Conservation (phyloP, 2,329 filamentous ascomycete species). For the Clonostachys sp. region DNA sequence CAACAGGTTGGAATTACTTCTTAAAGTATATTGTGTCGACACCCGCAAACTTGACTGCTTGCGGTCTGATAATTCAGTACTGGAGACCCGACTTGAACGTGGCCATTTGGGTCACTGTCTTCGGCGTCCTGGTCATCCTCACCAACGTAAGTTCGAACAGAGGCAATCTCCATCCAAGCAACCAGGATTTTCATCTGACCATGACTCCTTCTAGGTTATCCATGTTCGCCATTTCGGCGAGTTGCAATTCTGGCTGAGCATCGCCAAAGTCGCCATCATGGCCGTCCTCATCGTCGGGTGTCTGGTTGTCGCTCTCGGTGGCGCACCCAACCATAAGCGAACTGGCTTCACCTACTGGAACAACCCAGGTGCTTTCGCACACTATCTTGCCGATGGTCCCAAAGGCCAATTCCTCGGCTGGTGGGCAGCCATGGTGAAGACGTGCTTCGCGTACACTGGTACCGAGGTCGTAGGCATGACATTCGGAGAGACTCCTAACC, state of each 20-base stretch:
- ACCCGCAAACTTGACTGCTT: conserved; percentile 30
- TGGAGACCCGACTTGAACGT: conserved; percentile 30
- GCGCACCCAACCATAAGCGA: conserved; percentile 62
- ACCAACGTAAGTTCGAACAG: conserved; percentile 14
- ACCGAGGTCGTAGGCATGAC: conserved; percentile 10
- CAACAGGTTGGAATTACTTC: conserved; percentile 42
- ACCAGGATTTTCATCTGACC: conserved; percentile 1
- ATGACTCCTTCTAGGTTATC: conserved; percentile 23
- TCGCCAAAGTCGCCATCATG: conserved; percentile 36
- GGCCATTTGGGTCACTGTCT: conserved; percentile 28
- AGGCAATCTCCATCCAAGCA: no score
- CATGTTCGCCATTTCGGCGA: conserved; percentile 35
- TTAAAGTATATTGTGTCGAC: conserved; percentile 34
- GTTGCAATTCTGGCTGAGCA: conserved; percentile 40
- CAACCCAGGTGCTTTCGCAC: conserved; percentile 61
- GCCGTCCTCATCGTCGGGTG: conserved; percentile 47
- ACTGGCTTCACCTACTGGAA: conserved; percentile 64
- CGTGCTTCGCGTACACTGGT: not conserved
- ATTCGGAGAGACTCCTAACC: conserved; percentile 14
- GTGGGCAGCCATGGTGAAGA: conserved; percentile 7
- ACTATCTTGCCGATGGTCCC: conserved; percentile 52
- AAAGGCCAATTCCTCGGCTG: conserved; percentile 69
- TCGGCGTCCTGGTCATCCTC: conserved; percentile 22
- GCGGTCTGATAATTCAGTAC: conserved; percentile 27
- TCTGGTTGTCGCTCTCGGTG: conserved; percentile 65